Evolutionary conservation across 306 rosid genomes (phyloP).

Genomic region (Hippophae tibetana): DNA sequence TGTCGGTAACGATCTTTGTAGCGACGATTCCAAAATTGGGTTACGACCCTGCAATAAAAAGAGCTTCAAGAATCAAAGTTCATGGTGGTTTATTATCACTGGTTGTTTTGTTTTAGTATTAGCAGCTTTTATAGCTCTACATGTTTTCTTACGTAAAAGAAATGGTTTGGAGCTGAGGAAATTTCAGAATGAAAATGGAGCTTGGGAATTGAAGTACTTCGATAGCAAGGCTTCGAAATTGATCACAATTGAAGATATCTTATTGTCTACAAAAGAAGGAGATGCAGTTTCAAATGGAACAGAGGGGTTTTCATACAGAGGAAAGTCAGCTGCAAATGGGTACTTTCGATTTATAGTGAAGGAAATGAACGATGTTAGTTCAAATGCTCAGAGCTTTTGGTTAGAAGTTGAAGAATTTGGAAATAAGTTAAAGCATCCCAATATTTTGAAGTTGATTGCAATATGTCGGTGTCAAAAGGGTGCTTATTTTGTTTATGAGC

Average conservation of each 20-base stretch:
- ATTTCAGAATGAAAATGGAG: conserved; percentile 51
- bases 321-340: conserved; percentile 30
- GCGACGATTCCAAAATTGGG: conserved; percentile 21
- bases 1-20: conserved; percentile 63
- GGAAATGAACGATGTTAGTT: conserved; percentile 31
- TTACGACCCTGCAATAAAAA: conserved; percentile 51
- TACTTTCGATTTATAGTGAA: conserved; percentile 39
- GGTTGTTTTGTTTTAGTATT: conserved; percentile 25
- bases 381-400: conserved; percentile 39
- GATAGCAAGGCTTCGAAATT: conserved; percentile 27
- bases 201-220: conserved; percentile 59
- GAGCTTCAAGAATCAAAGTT: conserved; percentile 11
- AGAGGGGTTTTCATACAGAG: conserved; percentile 37
- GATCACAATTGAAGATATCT: conserved; percentile 38
- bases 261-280: conserved; percentile 33
- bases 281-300: conserved; percentile 33
- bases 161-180: conserved; percentile 24
- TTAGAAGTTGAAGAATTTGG: conserved; percentile 36
- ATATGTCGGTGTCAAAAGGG: conserved; percentile 46
- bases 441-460: conserved; percentile 46
- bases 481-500: conserved; percentile 46
- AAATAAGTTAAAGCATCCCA: conserved; percentile 37
- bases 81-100: conserved; percentile 39
- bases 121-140: conserved; percentile 9
- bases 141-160: conserved; percentile 28